Evolutionary conservation across 2,329 filamentous ascomycete genomes (phyloP).

Genomic region (Aspergillus caelatus): DNA sequence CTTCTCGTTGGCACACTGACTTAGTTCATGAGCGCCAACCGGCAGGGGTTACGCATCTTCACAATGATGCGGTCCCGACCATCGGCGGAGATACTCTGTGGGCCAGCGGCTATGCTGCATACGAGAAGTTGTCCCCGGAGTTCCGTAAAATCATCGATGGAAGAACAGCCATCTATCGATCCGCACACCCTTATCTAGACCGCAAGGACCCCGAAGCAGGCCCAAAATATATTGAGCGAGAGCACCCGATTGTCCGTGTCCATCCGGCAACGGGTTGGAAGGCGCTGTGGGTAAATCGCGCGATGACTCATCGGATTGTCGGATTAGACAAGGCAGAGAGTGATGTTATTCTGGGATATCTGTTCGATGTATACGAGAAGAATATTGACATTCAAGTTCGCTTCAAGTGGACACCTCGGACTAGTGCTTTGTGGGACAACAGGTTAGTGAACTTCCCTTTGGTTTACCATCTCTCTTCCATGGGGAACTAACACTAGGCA

Average conservation of each 20-base stretch:
- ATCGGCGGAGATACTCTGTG: conserved; percentile 73
- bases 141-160: conserved; percentile 74
- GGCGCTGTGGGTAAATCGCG: conserved; percentile 70
- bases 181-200: conserved; percentile 69
- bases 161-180: conserved; percentile 64
- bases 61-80: conserved; percentile 68
- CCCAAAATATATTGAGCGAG: conserved; percentile 67
- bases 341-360: conserved; percentile 66
- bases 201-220: conserved; percentile 63
- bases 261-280: conserved; percentile 78
- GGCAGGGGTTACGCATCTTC: conserved; percentile 69
- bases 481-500: conserved; percentile 26
- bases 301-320: conserved; percentile 69
- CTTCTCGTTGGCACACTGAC: conserved; percentile 70
- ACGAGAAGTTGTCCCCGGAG: conserved; percentile 71
- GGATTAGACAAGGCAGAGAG: conserved; percentile 71
- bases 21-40: conserved; percentile 72
- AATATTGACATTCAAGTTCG: conserved; percentile 73
- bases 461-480: too few relatives aligned
- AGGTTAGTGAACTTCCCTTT: conserved; percentile 45
- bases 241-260: conserved; percentile 69
- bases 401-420: conserved; percentile 70
- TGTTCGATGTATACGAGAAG: conserved; percentile 69
- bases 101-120: conserved; percentile 71
- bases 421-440: conserved; percentile 73